Evolutionary conservation across 331 rosid species (phyloP).

Genomic region (Arachis monticola): DNA sequence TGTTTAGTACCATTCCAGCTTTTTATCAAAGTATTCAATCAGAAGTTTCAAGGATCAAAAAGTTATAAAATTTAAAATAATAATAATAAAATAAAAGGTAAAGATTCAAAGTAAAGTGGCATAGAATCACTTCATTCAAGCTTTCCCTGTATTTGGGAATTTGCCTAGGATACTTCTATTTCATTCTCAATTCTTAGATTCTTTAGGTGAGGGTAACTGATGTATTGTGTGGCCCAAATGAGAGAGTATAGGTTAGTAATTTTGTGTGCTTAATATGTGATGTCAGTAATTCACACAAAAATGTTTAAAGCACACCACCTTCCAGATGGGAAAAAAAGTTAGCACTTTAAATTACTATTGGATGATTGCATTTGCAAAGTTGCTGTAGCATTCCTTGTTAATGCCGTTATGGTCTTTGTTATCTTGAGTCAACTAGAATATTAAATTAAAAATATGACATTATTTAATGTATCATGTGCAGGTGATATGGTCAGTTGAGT

Average conservation of each 20-base stretch:
- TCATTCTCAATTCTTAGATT: slow-evolving; percentile 32
- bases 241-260: background rate
- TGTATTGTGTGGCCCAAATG: background rate
- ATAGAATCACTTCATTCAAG: slow-evolving; percentile 37
- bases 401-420: background rate
- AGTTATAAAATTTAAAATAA: background rate
- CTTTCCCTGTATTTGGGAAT: slow-evolving; percentile 18
- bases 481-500: slow-evolving; percentile 17
- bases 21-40: slow-evolving; percentile 38
- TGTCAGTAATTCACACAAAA: slow-evolving; percentile 14
- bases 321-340: background rate
- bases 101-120: slow-evolving; percentile 40
- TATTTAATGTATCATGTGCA: slow-evolving; percentile 33
- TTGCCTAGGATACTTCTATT: slow-evolving; percentile 13
- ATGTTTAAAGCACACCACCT: background rate
- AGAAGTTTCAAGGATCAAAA: slow-evolving; percentile 37
- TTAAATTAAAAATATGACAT: slow-evolving; percentile 3
- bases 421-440: slow-evolving; percentile 36
- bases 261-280: background rate
- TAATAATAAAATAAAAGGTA: background rate
- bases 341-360: background rate
- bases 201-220: slow-evolving; percentile 6
- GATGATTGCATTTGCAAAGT: slow-evolving; percentile 12
- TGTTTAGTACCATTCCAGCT: slow-evolving; percentile 36
- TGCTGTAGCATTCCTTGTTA: slow-evolving; percentile 7